These are phyloP conservation scores for Cordyceps sp. DNA, from an alignment of 2,329 filamentous ascomycete species.

Conservation along the genomic window DNA sequence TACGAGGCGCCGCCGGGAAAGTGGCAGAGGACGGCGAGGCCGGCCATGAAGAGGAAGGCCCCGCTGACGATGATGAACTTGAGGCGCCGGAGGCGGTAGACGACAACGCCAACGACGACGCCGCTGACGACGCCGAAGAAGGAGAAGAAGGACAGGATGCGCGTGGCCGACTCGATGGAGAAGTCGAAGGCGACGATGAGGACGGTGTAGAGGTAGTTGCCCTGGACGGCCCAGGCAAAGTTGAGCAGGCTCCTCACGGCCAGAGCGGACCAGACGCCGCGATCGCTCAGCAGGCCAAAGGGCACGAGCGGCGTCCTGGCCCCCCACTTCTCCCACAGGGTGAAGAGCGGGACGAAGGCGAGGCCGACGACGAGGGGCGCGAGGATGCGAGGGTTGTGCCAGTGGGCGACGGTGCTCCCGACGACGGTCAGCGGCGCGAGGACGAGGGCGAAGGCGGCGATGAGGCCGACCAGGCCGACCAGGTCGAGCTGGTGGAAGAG, in stretches of 20 bases:
- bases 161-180: conserved; percentile 33
- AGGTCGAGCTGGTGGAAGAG: conserved; percentile 40
- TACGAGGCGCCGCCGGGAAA: conserved; percentile 30
- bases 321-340: conserved; percentile 34
- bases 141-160: conserved; percentile 37
- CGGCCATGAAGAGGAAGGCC: conserved; percentile 36
- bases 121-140: conserved; percentile 38
- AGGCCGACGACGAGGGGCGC: conserved; percentile 33
- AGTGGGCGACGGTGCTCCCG: conserved; percentile 27
- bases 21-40: conserved; percentile 37
- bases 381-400: conserved; percentile 32
- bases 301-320: conserved; percentile 36
- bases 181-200: conserved; percentile 42
- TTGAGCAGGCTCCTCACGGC: conserved; percentile 33
- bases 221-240: conserved; percentile 39
- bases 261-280: conserved; percentile 43
- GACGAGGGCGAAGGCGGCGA: conserved; percentile 27
- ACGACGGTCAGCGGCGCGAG: conserved; percentile 37
- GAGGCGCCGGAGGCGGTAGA: conserved; percentile 33
- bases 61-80: conserved; percentile 42
- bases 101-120: conserved; percentile 30
- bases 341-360: conserved; percentile 27
- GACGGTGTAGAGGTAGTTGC: conserved; percentile 42
- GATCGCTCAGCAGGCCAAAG: conserved; percentile 38
- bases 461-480: conserved; percentile 28